Conservation (phyloP, 345 rosid genomes). For the Eutrema yunnanense region DNA sequence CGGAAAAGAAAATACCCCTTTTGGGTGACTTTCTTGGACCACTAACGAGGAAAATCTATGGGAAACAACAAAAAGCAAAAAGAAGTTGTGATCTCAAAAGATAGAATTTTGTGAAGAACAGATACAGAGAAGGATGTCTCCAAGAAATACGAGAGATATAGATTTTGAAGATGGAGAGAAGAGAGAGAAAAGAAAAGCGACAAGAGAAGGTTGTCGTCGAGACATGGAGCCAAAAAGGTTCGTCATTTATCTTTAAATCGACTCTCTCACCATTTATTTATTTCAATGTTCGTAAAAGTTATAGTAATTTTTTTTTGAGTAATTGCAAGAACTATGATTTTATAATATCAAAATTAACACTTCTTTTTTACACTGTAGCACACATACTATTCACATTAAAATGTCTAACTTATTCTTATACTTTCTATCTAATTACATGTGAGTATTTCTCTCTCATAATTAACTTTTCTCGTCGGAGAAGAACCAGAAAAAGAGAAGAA, state of each 20-base stretch:
- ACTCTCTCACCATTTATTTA: constrained; percentile 8
- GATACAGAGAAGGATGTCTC: constrained; percentile 15
- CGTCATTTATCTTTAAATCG: constrained; percentile 6
- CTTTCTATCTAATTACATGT: no score
- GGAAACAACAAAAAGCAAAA: constrained; percentile 11
- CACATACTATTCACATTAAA: no score
- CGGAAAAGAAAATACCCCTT: background rate
- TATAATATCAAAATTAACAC: no score
- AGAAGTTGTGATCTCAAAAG: background rate
- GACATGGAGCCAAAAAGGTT: constrained; percentile 25
- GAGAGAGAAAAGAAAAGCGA: constrained; percentile 4
- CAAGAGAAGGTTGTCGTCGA: constrained; percentile 18
- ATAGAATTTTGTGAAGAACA: constrained; percentile 12
- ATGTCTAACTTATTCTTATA: no score
- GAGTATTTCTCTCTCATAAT: no score
- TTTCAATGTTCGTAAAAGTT: constrained; percentile 2
- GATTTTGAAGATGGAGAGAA: background rate
- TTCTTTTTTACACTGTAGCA: no score
- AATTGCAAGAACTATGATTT: no score
- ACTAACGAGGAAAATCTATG: constrained; percentile 1
- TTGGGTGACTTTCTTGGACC: constrained; percentile 5
- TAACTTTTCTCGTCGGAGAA: no score
- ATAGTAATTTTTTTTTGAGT: background rate
- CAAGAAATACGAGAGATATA: constrained; percentile 8
- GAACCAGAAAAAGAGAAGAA: no score